Evolutionary conservation across 768 basidiomycete genomes (phyloP).

Genomic region (Gelatoporia subvermispora): DNA sequence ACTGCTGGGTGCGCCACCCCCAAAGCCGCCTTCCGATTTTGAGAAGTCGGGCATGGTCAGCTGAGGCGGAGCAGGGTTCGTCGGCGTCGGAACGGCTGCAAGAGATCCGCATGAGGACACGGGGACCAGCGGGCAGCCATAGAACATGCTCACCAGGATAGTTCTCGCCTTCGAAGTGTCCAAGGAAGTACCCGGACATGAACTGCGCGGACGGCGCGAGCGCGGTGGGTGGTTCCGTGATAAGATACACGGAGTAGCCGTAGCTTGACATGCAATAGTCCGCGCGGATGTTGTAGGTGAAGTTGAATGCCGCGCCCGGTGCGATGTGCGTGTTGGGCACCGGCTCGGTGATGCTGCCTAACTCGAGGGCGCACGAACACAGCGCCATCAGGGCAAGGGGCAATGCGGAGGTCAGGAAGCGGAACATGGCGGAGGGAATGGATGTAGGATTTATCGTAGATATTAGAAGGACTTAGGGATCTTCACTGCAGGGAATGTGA

Average conservation of each 20-base stretch:
- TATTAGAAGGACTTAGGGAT: too few relatives aligned
- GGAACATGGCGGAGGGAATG: conserved; percentile 3
- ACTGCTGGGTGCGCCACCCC: conserved; percentile 25
- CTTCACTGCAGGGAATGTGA: background rate
- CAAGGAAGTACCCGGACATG: conserved; percentile 39
- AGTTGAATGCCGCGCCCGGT: conserved; percentile 38
- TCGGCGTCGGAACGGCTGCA: conserved; percentile 38
- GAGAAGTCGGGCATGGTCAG: conserved; percentile 46
- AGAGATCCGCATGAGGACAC: background rate
- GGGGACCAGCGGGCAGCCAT: background rate
- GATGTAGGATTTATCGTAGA: conserved; percentile 8
- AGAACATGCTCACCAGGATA: conserved; percentile 32
- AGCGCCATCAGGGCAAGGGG: conserved; percentile 2
- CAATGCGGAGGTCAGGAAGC: conserved; percentile 3
- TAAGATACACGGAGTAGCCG: conserved; percentile 37
- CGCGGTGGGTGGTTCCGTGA: conserved; percentile 27
- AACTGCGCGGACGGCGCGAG: conserved; percentile 25
- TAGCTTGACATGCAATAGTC: conserved; percentile 41
- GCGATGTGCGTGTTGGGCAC: conserved; percentile 29
- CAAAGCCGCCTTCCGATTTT: conserved; percentile 34
- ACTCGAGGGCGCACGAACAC: conserved; percentile 5
- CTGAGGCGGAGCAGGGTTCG: conserved; percentile 32
- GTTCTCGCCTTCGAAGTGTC: conserved; percentile 37
- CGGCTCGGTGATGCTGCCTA: conserved; percentile 26
- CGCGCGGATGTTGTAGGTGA: conserved; percentile 32